Conservation (phyloP, 768 basidiomycete species). For the Gautieria morchelliformis region DNA sequence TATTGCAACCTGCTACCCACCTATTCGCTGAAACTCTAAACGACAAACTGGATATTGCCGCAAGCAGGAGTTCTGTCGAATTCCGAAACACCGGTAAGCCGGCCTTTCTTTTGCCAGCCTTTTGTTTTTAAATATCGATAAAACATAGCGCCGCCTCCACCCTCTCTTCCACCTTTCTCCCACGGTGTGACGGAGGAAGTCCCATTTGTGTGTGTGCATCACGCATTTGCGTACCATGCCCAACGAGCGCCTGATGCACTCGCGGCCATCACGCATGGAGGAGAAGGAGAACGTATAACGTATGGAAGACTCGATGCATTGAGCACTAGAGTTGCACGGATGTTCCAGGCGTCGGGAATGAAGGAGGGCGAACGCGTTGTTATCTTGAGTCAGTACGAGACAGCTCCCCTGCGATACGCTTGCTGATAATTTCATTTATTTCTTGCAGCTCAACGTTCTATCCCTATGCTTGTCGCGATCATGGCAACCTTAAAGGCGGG, state of each 20-base stretch:
- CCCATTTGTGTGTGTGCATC: constrained; percentile 44
- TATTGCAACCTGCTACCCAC: not conserved
- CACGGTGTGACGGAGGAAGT: constrained; percentile 24
- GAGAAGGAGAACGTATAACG: constrained; percentile 33
- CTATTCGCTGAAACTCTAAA: not conserved
- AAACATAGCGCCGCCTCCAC: not conserved
- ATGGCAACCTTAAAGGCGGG: constrained; percentile 48
- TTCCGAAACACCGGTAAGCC: not conserved
- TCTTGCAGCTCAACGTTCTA: constrained; percentile 35
- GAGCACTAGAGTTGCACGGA: constrained; percentile 36
- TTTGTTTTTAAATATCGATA: not conserved
- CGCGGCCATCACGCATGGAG: constrained; percentile 34
- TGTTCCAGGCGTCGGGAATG: constrained; percentile 35
- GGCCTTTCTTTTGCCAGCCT: not conserved
- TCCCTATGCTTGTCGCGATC: constrained; percentile 43
- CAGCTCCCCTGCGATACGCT: not conserved
- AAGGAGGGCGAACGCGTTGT: constrained; percentile 42
- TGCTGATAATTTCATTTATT: not conserved
- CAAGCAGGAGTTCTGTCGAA: not conserved
- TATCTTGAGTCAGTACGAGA: constrained; percentile 23
- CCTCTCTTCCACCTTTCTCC: not conserved
- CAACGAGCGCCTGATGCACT: constrained; percentile 29
- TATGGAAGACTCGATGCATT: constrained; percentile 40
- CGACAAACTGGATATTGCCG: not conserved
- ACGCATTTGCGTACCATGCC: constrained; percentile 44